A percentile compares a stretch with the other conserved stretches of the same genome.
phyloP scores from a whole-genome alignment of 1,139 yeast species.

The Protomyces lactucae-debilis region DNA sequence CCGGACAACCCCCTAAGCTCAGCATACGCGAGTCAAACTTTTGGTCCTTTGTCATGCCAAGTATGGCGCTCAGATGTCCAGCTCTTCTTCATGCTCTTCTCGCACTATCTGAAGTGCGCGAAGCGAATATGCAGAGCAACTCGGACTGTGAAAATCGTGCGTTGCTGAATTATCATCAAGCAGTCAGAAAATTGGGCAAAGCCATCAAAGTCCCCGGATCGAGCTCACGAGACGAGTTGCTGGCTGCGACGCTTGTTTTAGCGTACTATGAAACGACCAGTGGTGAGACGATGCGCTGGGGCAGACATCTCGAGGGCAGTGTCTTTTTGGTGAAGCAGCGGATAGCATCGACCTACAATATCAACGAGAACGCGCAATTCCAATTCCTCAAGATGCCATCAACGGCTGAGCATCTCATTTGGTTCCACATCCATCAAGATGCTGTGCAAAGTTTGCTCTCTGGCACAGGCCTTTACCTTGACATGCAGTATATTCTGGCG shows the following conservation, averaged over 20 bases:
- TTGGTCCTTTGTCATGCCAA: slow-evolving; percentile 31
- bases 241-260: slow-evolving; percentile 30
- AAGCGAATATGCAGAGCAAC: slow-evolving; percentile 11
- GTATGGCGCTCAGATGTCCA: slow-evolving; percentile 28
- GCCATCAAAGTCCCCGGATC: slow-evolving; percentile 10
- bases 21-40: slow-evolving; percentile 20
- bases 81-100: slow-evolving; percentile 31
- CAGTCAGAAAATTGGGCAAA: slow-evolving; percentile 27
- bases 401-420: slow-evolving; percentile 16
- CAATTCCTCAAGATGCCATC: slow-evolving; percentile 1
- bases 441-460: slow-evolving; percentile 7
- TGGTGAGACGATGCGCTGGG: slow-evolving; percentile 31
- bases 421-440: slow-evolving; percentile 24
- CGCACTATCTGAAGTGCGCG: slow-evolving; percentile 30
- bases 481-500: slow-evolving; percentile 4
- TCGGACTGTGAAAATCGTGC: slow-evolving; percentile 28
- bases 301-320: slow-evolving; percentile 30
- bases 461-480: slow-evolving; percentile 14
- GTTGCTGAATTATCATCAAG: slow-evolving; percentile 30
- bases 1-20: neutral
- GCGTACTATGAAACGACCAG: slow-evolving; percentile 30
- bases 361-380: neutral
- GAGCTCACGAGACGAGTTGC: slow-evolving; percentile 21
- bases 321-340: slow-evolving; percentile 19
- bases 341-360: neutral